These are phyloP conservation scores for Lentinula sp. DNA, from an alignment of 768 basidiomycete species.

Conservation along the genomic window DNA sequence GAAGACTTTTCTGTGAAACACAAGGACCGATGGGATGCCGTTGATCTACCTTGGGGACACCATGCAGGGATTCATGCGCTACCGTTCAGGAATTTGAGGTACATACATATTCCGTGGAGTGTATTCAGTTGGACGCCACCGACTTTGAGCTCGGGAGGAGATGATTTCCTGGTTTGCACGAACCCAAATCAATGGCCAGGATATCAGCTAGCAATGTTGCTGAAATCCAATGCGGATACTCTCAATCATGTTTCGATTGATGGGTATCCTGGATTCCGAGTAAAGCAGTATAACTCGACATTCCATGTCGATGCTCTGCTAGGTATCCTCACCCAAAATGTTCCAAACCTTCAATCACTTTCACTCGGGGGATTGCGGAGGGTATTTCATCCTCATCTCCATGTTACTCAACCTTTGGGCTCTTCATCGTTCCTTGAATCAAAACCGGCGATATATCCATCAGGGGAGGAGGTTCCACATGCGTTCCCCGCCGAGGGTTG, in stretches of 20 bases:
- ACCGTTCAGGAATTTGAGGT: not conserved
- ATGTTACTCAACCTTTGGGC: no score
- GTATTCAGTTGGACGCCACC: not conserved
- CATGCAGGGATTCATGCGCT: not conserved
- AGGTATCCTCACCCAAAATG: not conserved
- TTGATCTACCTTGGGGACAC: slow-evolving; percentile 3
- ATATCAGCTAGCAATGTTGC: not conserved
- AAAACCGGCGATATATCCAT: not conserved
- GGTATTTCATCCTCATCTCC: no score
- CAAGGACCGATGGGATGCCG: not conserved
- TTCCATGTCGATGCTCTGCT: not conserved
- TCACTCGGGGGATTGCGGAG: not conserved
- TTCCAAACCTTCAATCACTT: not conserved
- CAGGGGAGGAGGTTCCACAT: not conserved
- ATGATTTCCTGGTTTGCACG: not conserved
- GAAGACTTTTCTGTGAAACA: not conserved
- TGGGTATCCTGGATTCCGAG: slow-evolving; percentile 1
- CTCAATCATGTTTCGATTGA: not conserved
- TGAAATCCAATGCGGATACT: not conserved
- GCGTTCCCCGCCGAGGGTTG: not conserved
- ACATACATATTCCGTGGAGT: not conserved
- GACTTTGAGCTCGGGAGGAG: not conserved
- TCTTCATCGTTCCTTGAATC: not conserved
- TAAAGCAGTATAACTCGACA: not conserved
- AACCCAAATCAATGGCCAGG: not conserved